Evolutionary conservation across 2,329 filamentous ascomycete species (phyloP), one percentile per base, ranked within the genome.

Genomic region (Zarea fungicola): DNA sequence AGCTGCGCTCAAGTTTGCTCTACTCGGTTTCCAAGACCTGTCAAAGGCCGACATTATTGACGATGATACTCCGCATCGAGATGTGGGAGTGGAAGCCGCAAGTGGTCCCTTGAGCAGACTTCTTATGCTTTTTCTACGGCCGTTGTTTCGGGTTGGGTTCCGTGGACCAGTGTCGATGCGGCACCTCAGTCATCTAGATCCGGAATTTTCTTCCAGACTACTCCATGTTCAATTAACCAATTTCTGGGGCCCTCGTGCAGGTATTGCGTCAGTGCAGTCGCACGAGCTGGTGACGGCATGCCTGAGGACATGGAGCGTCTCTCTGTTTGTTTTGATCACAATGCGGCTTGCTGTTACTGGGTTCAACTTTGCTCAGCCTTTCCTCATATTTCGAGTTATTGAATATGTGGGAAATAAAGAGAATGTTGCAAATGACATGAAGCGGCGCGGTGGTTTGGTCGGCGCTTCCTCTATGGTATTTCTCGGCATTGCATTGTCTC

Each of bases 231-330:
- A 42, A 19, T 6, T 42, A 16, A 19, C 22, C 16, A 11, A 31
- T 13, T 7, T 18, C 14, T 19, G 35, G 28, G 3, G 7, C 11
- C 11, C 21, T 28, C 16, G 35, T n/a, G 26, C 4, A 18, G 21
- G 5, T 26, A 3, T 11, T 14, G 25, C 13, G 10, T 11, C 25
- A 6, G 18, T 9, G 8, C n/a, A 16, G 4, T 9, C 25, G 3
- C 10, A 18, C 1, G 10, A 21, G 16, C 28, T 42, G 19, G 5
- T 41, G 6, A 10, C 21, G 11, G 9, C 26, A 11, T 62, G 59
- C 56, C 54, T 59, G 3, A 54, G 54, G 28, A 44, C 56, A 5
- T 57, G 59, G 4, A 48, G 52, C 9, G 57, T 58, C 5, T 8
- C n/a, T 19, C 26, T 42, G 2, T 10, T 18, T 11, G 23, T 26